phyloP scores from a whole-genome alignment of 345 rosid species.

The Populus davidiana region DNA sequence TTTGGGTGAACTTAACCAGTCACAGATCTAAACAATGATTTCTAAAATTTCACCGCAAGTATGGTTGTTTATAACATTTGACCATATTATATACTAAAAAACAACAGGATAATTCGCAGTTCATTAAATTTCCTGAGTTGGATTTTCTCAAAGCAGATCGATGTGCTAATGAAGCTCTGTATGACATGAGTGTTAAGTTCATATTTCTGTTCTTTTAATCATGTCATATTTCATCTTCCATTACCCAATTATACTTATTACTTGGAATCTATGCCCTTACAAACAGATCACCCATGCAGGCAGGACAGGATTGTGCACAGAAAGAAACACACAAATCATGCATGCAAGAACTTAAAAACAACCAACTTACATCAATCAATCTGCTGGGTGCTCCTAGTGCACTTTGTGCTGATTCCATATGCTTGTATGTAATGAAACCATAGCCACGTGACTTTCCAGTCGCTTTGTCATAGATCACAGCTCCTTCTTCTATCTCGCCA shows the following conservation, averaged over 20 bases:
- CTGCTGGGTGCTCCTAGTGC: conserved; percentile 63
- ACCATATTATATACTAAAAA: background rate
- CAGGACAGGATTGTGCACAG: background rate
- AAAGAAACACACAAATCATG: background rate
- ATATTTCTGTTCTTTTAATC: background rate
- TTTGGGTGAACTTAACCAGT: background rate
- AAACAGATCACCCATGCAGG: background rate
- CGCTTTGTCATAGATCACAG: conserved; percentile 63
- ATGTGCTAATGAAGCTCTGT: background rate
- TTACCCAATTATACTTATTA: background rate
- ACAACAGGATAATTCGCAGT: background rate
- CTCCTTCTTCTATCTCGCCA: conserved; percentile 78
- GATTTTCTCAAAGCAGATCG: background rate
- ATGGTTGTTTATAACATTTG: background rate
- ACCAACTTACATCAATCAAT: conserved; percentile 52
- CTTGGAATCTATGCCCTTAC: background rate
- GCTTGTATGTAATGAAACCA: conserved; percentile 67
- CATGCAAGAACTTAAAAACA: conserved; percentile 12
- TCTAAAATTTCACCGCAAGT: background rate
- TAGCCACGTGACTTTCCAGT: conserved; percentile 76
- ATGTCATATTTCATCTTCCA: background rate
- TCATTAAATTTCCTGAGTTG: too few species aligned
- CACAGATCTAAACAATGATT: background rate
- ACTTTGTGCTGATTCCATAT: conserved; percentile 59
- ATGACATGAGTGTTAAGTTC: background rate